These are phyloP conservation scores for Cafeteria roenbergensis DNA, from an alignment of 108 stramenopile species.

Conservation along the genomic window DNA sequence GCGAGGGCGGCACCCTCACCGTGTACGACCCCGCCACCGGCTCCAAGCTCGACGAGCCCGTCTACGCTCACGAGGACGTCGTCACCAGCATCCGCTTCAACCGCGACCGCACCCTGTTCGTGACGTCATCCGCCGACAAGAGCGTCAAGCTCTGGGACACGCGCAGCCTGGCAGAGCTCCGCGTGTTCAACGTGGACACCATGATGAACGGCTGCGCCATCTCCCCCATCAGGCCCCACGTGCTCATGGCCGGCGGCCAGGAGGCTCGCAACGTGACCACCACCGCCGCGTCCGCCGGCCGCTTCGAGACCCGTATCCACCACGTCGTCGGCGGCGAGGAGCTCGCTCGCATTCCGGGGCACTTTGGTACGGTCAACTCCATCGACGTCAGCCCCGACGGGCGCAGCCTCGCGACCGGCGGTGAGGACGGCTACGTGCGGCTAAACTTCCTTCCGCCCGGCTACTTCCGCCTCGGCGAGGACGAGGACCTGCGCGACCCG, in stretches of 20 bases:
- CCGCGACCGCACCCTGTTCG: slow-evolving; percentile 76
- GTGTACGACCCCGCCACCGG: slow-evolving; percentile 75
- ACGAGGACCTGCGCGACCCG: no score
- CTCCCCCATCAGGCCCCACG: slow-evolving; percentile 79
- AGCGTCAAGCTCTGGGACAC: slow-evolving; percentile 82
- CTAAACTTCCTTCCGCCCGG: slow-evolving; percentile 85
- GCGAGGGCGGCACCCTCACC: slow-evolving; percentile 75
- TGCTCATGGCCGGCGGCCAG: slow-evolving; percentile 91
- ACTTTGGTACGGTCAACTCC: slow-evolving; percentile 98
- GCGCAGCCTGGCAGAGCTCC: slow-evolving; percentile 64
- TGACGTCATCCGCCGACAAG: slow-evolving; percentile 82
- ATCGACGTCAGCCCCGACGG: slow-evolving; percentile 92
- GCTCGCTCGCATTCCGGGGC: slow-evolving; percentile 90
- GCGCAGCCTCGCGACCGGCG: slow-evolving; percentile 68
- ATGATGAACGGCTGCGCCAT: slow-evolving; percentile 97
- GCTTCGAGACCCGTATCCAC: slow-evolving; percentile 93
- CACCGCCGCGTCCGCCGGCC: slow-evolving; percentile 87
- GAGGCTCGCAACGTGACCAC: slow-evolving; percentile 97
- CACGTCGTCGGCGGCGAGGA: slow-evolving; percentile 88
- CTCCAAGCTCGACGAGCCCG: slow-evolving; percentile 56
- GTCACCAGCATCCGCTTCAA: slow-evolving; percentile 81
- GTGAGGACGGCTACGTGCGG: slow-evolving; percentile 89
- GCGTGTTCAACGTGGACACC: slow-evolving; percentile 87
- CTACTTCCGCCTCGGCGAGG: slow-evolving; percentile 82
- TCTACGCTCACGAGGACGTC: slow-evolving; percentile 52